Conservation (phyloP, 148 eudicot genomes). For the Bassia scoparia region DNA sequence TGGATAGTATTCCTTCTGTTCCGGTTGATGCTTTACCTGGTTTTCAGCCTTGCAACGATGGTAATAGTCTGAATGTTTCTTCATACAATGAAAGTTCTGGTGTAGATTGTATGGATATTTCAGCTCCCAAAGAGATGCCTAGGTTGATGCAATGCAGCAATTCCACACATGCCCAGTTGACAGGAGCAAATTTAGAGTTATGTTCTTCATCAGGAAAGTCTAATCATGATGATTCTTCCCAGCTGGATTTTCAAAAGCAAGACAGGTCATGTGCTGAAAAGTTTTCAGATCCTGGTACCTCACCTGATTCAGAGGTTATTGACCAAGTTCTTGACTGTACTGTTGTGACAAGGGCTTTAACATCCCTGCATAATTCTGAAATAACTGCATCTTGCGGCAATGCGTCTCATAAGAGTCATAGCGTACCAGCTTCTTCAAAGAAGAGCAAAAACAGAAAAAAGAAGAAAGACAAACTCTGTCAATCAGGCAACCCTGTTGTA, state of each 20-base stretch:
- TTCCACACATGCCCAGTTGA: conserved; percentile 25
- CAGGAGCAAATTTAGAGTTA: conserved; percentile 28
- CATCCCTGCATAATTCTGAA: conserved; percentile 31
- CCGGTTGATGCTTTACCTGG: conserved; percentile 10
- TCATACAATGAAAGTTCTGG: conserved; percentile 6
- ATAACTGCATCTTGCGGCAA: conserved; percentile 30
- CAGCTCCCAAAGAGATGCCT: conserved; percentile 11
- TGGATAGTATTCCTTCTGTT: conserved; percentile 18
- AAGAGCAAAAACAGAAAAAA: conserved; percentile 39
- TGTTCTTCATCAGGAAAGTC: conserved; percentile 26
- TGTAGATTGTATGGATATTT: not conserved
- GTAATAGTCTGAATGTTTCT: conserved; percentile 22
- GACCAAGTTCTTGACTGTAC: conserved; percentile 52
- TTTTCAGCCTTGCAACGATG: conserved; percentile 18
- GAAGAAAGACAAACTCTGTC: conserved; percentile 34
- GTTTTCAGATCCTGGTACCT: conserved; percentile 66
- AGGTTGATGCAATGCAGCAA: conserved; percentile 20
- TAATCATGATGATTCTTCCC: conserved; percentile 24
- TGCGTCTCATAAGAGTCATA: conserved; percentile 27
- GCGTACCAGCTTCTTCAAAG: conserved; percentile 27
- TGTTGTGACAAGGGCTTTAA: conserved; percentile 32
- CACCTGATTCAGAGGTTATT: conserved; percentile 97
- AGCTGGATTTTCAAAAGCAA: conserved; percentile 32
- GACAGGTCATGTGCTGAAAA: conserved; percentile 36
- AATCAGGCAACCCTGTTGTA: conserved; percentile 19